A percentile compares a stretch with the other conserved stretches of the same genome.
phyloP scores from a whole-genome alignment of 1,139 yeast genomes.

The Lodderomyces jiufengensis region DNA sequence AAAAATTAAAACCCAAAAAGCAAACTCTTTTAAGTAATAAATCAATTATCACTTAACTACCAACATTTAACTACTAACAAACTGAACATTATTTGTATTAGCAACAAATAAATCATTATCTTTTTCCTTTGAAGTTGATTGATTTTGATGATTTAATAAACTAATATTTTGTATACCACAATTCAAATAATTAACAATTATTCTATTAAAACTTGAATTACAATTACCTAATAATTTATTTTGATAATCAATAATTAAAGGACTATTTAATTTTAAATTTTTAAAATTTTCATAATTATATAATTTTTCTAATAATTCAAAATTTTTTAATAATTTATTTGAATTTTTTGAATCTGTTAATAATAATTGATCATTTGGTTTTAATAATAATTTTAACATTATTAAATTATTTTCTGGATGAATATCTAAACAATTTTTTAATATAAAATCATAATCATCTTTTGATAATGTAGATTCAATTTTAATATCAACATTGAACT shows the following conservation, averaged over 20 bases:
- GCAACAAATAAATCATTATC: no score
- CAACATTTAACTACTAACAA: no score
- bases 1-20: no score
- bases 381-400: conserved; percentile 21
- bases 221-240: conserved; percentile 51
- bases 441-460: conserved; percentile 33
- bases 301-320: conserved; percentile 12
- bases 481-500: conserved; percentile 25
- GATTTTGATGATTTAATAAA: conserved; percentile 7
- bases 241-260: conserved; percentile 58
- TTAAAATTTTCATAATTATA: conserved; percentile 10
- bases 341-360: conserved; percentile 6
- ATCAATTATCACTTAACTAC: no score
- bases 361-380: not conserved
- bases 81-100: no score
- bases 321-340: conserved; percentile 13
- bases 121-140: no score
- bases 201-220: conserved; percentile 38
- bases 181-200: conserved; percentile 40
- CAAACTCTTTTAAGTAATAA: no score
- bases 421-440: conserved; percentile 35
- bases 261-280: not conserved
- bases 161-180: conserved; percentile 34
- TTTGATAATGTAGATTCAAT: conserved; percentile 24
- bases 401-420: conserved; percentile 43